Percentiles rank a stretch among this genome's conserved stretches.
Evolutionary conservation across 441 rosid genomes (phyloP).

Genomic region (Eruca vesicaria): DNA sequence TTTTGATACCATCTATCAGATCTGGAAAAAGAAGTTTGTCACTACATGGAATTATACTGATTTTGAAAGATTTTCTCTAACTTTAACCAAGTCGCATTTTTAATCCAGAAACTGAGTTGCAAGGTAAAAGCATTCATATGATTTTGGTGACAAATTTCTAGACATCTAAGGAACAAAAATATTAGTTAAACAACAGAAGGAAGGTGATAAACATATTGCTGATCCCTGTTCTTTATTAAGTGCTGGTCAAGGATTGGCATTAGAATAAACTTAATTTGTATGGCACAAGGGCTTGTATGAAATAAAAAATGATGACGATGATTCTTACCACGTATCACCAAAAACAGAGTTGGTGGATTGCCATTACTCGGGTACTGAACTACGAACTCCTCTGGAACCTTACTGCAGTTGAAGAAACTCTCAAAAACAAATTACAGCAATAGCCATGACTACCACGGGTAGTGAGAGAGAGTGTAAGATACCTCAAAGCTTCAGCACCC

Average conservation of each 20-base stretch:
- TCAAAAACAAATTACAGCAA: slow-evolving; percentile 1
- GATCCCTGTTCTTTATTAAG: background rate
- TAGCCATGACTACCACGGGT: slow-evolving; percentile 15
- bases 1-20: slow-evolving; percentile 66
- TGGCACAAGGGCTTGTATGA: slow-evolving; percentile 2
- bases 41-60: slow-evolving; percentile 7
- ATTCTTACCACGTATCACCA: background rate
- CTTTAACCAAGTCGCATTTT: background rate
- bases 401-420: slow-evolving; percentile 1
- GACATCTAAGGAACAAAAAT: slow-evolving; percentile 1
- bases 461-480: slow-evolving; percentile 19
- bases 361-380: slow-evolving; percentile 3
- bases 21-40: slow-evolving; percentile 43
- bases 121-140: slow-evolving; percentile 8
- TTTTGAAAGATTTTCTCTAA: background rate
- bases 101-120: slow-evolving; percentile 1
- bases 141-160: slow-evolving; percentile 1
- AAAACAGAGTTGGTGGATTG: slow-evolving; percentile 1
- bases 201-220: background rate
- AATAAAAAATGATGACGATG: background rate
- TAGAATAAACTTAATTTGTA: background rate
- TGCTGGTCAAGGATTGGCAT: slow-evolving; percentile 1
- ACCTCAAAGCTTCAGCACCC: slow-evolving; percentile 98
- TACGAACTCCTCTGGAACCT: slow-evolving; percentile 35
- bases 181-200: background rate